These are phyloP conservation scores for Exobasidium rhododendri DNA, from an alignment of 1,284 basidiomycete genomes.

Conservation along the genomic window DNA sequence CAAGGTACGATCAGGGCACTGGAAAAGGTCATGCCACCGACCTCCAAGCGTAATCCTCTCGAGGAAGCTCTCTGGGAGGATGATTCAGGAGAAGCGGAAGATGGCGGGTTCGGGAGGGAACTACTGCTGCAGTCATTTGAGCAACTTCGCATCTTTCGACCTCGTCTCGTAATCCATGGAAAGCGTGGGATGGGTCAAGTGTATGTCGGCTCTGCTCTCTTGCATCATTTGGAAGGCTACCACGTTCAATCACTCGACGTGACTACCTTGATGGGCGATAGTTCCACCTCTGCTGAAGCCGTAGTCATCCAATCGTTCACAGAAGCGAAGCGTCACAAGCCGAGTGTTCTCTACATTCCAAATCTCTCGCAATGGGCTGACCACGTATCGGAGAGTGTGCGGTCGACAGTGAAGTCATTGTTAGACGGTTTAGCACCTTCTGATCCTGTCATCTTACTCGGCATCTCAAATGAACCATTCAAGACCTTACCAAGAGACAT, in stretches of 20 bases:
- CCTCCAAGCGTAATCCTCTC: constrained; percentile 59
- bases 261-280: constrained; percentile 82
- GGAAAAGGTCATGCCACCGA: constrained; percentile 54
- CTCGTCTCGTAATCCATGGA: constrained; percentile 81
- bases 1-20: constrained; percentile 71
- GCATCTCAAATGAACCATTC: constrained; percentile 76
- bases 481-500: constrained; percentile 75
- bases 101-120: constrained; percentile 50
- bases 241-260: constrained; percentile 91
- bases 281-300: constrained; percentile 82
- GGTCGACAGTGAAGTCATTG: constrained; percentile 81
- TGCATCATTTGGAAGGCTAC: constrained; percentile 93
- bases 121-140: constrained; percentile 70
- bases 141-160: constrained; percentile 82
- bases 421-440: constrained; percentile 84
- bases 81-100: constrained; percentile 61
- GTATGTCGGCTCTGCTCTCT: constrained; percentile 80
- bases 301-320: constrained; percentile 93
- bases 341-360: constrained; percentile 91
- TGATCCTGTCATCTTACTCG: constrained; percentile 87
- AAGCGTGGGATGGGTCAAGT: constrained; percentile 81
- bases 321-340: constrained; percentile 95
- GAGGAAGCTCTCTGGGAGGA: constrained; percentile 82
- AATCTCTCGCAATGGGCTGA: constrained; percentile 81
- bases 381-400: constrained; percentile 76